Evolutionary conservation across 1,284 basidiomycete genomes (phyloP), one percentile per base, ranked within the genome.

Genomic region (Xerocomus nothofagi): DNA sequence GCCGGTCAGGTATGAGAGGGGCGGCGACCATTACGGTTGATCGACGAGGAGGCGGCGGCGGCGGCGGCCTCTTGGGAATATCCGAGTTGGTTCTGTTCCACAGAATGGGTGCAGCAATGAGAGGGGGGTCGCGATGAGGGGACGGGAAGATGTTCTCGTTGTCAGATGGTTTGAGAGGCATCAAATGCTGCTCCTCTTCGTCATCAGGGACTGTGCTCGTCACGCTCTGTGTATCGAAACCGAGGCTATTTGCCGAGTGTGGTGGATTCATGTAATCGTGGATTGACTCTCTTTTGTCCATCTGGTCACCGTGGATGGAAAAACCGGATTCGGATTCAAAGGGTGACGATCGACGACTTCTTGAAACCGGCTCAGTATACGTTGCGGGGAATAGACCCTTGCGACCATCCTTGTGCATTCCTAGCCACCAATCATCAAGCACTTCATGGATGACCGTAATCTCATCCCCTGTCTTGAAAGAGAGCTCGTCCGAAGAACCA

Each of bases 351-450:
- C 50, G 57, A 51, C 15, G 49, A n/a, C 37, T 44, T 58, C 58
- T 51, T 57, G 70, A 60, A 46, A 76, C 60, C 23, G 76, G 70
- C 57, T 88, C 84, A 4, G 82, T 84, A 66, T 91, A 87, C 2
- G 80, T 77, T 3, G 78, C 77, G 0, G 91, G 91, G 76, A 93
- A 93, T 34, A 93, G 62, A 8, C 91, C 91, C 37, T 77, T 81
- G 57, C 74, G 74, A 14, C 87, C 88, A 43, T 64, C 62, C 39
- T 73, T 70, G 24, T 84, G 63, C 65, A 89, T 82, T 12, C 91
- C 91, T 71, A 91, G 80, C 84, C 87, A 91, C 91, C 91, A 94
- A 48, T 82, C 89, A 50, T 88, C 86, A 30, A 89, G 72, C 0
- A 91, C 86, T 65, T 92, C 88, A 32, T 81, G 82, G 21, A 88